A percentile compares a stretch with the other conserved stretches of the same genome.
Conservation (phyloP, 805 yeast genomes). For the Yarrowia sp. region DNA sequence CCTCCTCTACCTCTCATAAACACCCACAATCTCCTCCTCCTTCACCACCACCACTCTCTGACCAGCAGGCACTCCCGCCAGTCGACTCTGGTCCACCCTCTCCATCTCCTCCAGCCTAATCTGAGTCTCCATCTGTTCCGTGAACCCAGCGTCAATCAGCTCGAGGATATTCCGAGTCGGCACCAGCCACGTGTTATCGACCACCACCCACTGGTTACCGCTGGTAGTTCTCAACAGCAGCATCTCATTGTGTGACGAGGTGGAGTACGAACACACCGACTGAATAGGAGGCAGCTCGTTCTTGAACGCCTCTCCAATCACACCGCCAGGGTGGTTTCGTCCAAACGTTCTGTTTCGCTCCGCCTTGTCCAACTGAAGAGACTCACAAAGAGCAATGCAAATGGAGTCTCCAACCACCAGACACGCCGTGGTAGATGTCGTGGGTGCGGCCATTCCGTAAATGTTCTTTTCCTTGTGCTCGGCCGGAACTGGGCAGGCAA, state of each 20-base stretch:
- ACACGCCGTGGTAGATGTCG: constrained; percentile 76
- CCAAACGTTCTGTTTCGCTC: constrained; percentile 59
- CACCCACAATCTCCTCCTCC: constrained; percentile 13
- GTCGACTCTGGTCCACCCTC: constrained; percentile 4
- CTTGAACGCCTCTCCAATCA: constrained; percentile 61
- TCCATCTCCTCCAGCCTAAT: constrained; percentile 12
- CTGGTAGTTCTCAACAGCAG: constrained; percentile 16
- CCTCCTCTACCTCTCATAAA: not conserved
- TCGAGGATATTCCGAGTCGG: constrained; percentile 23
- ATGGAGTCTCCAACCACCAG: constrained; percentile 76
- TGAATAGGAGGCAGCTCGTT: constrained; percentile 28
- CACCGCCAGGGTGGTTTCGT: constrained; percentile 86
- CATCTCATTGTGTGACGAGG: constrained; percentile 17
- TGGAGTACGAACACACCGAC: constrained; percentile 14
- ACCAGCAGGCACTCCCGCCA: constrained; percentile 12
- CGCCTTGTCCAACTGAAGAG: constrained; percentile 55
- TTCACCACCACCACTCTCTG: constrained; percentile 15
- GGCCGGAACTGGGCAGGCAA: constrained; percentile 62
- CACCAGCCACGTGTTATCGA: constrained; percentile 15
- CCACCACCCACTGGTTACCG: constrained; percentile 24
- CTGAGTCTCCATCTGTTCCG: constrained; percentile 17
- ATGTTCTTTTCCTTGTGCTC: constrained; percentile 57
- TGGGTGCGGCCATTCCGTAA: constrained; percentile 85
- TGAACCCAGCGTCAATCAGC: constrained; percentile 19
- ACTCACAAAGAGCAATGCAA: constrained; percentile 68